Evolutionary conservation across 306 rosid genomes (phyloP).

Genomic region (Vigna reflexopilosa): DNA sequence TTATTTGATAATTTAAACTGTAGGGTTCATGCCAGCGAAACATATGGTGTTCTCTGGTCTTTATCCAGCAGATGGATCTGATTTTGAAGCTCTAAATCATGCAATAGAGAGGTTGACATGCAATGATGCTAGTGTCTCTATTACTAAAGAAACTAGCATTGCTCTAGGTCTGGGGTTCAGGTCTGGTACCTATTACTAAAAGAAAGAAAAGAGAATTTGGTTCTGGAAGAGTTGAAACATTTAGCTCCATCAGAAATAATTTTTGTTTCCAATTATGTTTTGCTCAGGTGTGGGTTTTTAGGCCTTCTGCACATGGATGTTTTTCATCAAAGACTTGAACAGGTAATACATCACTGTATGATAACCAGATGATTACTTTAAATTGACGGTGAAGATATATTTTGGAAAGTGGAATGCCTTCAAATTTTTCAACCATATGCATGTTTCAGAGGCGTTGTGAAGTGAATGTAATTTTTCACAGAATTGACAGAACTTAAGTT

Average conservation of each 20-base stretch:
- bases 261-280: conserved; percentile 34
- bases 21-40: conserved; percentile 91
- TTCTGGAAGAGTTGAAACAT: conserved; percentile 26
- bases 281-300: conserved; percentile 86
- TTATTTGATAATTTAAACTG: conserved; percentile 40
- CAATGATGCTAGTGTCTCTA: conserved; percentile 93
- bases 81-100: conserved; percentile 91
- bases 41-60: conserved; percentile 99
- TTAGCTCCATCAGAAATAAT: conserved; percentile 36
- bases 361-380: conserved; percentile 25
- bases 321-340: conserved; percentile 95
- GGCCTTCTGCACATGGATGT: conserved; percentile 99
- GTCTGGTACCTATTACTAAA: conserved; percentile 55
- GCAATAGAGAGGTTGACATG: conserved; percentile 93
- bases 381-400: conserved; percentile 12
- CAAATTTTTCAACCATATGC: neutral
- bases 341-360: conserved; percentile 55
- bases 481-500: neutral
- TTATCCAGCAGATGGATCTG: conserved; percentile 95
- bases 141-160: conserved; percentile 91
- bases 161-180: conserved; percentile 96
- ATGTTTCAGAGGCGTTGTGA: conserved; percentile 15
- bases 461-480: conserved; percentile 22
- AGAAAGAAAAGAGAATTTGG: conserved; percentile 29
- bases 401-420: conserved; percentile 20